phyloP scores from a whole-genome alignment of 805 yeast genomes.

The Candida montana region DNA sequence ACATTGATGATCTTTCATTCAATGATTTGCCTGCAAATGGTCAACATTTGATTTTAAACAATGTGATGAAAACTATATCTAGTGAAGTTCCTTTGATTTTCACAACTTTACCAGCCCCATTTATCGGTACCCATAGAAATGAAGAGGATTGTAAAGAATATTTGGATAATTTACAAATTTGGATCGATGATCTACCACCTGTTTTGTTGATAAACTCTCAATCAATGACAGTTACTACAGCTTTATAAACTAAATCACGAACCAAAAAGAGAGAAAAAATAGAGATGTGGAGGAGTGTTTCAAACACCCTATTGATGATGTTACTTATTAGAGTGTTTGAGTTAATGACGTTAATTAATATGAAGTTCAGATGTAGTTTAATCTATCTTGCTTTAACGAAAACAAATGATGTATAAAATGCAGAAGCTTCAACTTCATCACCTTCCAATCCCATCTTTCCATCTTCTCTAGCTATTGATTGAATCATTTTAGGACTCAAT shows the following conservation, averaged over 20 bases:
- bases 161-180: slow-evolving; percentile 66
- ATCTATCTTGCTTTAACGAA: slow-evolving; percentile 49
- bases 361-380: too few relatives aligned
- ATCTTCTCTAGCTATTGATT: slow-evolving; percentile 65
- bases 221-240: slow-evolving; percentile 94
- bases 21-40: slow-evolving; percentile 89
- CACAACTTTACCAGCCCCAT: slow-evolving; percentile 87
- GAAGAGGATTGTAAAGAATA: slow-evolving; percentile 69
- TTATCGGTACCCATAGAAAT: slow-evolving; percentile 71
- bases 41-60: slow-evolving; percentile 85
- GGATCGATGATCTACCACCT: slow-evolving; percentile 85
- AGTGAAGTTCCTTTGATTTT: slow-evolving; percentile 67
- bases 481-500: slow-evolving; percentile 55
- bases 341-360: too few relatives aligned
- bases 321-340: too few relatives aligned
- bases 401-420: slow-evolving; percentile 80
- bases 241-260: slow-evolving; percentile 48
- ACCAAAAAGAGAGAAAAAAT: too few relatives aligned
- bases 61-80: slow-evolving; percentile 68
- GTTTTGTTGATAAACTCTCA: slow-evolving; percentile 79
- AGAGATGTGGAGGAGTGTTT: too few relatives aligned
- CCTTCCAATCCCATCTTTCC: slow-evolving; percentile 87
- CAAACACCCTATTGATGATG: too few relatives aligned
- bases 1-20: slow-evolving; percentile 46
- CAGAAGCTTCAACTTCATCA: slow-evolving; percentile 80